Base-by-base conservation (phyloP, 176 grass and related monocot species). In the Chrysopogon serrulatus region DNA sequence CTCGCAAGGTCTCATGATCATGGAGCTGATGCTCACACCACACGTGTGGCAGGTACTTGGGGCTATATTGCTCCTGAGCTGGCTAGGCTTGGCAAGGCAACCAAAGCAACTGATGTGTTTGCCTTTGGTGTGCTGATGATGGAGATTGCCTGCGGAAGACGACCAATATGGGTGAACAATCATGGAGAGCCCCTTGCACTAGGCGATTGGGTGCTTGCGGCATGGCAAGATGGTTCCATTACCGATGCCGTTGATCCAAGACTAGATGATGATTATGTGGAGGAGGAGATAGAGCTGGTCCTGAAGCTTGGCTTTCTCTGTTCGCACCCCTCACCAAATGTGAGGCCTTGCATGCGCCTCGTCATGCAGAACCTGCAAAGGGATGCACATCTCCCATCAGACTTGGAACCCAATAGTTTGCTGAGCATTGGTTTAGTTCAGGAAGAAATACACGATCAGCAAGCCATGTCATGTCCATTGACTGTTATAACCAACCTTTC, bases 271-370 rank as follows among this genome's bases (percentile, higher is more conserved):
- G 32, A 12, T 12, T 5, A 13, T 19, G 61, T 15, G 5, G 26
- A 26, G 2, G 32, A 76, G 63, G 72, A 76, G 72, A n/a, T 66
- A 48, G 82, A 53, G 17, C 0, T 67, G 5, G 72, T 84, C 1
- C 34, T 84, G 1, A 84, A 76, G 13, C 82, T 84, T 67, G 82
- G 82, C 2, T 64, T 76, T 12, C 34, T 76, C 8, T 84, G 82
- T 36, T 84, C 82, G 0, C 60, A 76, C 33, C 33, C 73, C 1
- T 76, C 21, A 24, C 21, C 73, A 5, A 76, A 39, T 13, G 49
- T 10, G 51, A 76, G 73, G 33, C 73, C 49, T 76, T 23, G 6
- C 49, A 76, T 76, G 73, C 73, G 21, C 19, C 8, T 76, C 1
- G 21, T 76, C 21, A 59, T 39, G 73, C 49, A 76, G 53, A 59